Evolutionary conservation across 768 basidiomycete species (phyloP), one percentile per base, ranked within the genome.

Genomic region (Mycena rosella): DNA sequence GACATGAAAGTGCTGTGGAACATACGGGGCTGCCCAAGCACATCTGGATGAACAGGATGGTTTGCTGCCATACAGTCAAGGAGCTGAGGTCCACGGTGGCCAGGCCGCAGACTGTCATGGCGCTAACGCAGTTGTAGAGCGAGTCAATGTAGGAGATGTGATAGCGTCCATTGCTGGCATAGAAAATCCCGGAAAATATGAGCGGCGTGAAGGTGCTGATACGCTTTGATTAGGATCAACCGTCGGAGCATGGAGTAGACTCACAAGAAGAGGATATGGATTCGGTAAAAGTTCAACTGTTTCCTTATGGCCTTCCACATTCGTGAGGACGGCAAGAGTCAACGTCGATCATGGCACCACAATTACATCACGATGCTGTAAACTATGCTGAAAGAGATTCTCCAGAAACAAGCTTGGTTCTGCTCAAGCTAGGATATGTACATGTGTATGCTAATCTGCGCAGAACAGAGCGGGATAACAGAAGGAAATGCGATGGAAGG

Each of bases 71-170:
- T 44, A 79, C 79, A 4, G 91, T 93, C 77, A 94, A 78, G 56
- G 81, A 78, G 74, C 91, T 91, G 74, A 93, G 74, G 75, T 94
- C 88, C 64, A 93, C 83, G 10, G 92, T 88, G 56, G 86, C 85
- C 47, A 92, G 81, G n/a, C 93, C 93, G 80, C 89, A 93, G 62
- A 93, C 90, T 7, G 90, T 89, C 83, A 95, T 88, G 17, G 92
- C 88, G 77, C 89, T 92, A 74, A 93, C 87, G 64, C 88, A 92
- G 77, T 87, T 88, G 83, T 89, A 96, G 36, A 96, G 84, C 6
- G 88, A 85, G 75, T 96, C 95, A 75, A 94, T 83, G 77, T 93
- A 96, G 22, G 87, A 73, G 40, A 96, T 86, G 49, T 86, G 89
- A 73, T 86, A 87, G 52, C 81, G 79, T 47, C 92, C 95, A 83